Evolutionary conservation across 306 rosid genomes (phyloP).

Genomic region (Lathyrus aphaca): DNA sequence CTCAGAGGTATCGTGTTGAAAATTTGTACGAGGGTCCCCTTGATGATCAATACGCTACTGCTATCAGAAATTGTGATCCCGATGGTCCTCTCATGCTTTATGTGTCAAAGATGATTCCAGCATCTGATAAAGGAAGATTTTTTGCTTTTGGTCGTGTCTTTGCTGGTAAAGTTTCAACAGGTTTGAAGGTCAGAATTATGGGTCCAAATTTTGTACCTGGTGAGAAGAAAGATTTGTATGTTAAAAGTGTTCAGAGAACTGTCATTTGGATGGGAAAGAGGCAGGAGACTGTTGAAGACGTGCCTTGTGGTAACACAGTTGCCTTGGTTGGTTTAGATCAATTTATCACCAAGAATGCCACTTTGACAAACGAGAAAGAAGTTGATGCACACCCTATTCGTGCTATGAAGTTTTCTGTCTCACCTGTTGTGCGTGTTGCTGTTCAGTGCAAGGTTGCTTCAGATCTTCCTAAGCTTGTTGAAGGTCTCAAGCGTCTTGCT

Average conservation of each 20-base stretch:
- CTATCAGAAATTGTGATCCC: constrained; percentile 84
- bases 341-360: constrained; percentile 91
- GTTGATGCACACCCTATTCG: constrained; percentile 84
- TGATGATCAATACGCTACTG: constrained; percentile 73
- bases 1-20: constrained; percentile 90
- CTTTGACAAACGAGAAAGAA: constrained; percentile 89
- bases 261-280: constrained; percentile 97
- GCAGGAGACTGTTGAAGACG: constrained; percentile 91
- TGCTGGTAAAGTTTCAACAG: constrained; percentile 79
- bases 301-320: constrained; percentile 91
- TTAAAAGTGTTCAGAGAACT: constrained; percentile 86
- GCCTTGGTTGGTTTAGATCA: constrained; percentile 93
- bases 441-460: constrained; percentile 95
- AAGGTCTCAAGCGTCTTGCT: constrained; percentile 83
- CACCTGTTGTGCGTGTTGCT: constrained; percentile 90
- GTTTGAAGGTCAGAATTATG: constrained; percentile 94
- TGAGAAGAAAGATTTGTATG: constrained; percentile 81
- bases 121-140: constrained; percentile 94
- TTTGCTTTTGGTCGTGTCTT: constrained; percentile 95
- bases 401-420: constrained; percentile 94
- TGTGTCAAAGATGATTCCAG: constrained; percentile 95
- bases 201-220: constrained; percentile 94
- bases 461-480: constrained; percentile 94
- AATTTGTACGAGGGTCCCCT: constrained; percentile 95
- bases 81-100: constrained; percentile 95